Conservation (phyloP, 495 filamentous ascomycete genomes). For the Podospora bellae-mahoneyi region DNA sequence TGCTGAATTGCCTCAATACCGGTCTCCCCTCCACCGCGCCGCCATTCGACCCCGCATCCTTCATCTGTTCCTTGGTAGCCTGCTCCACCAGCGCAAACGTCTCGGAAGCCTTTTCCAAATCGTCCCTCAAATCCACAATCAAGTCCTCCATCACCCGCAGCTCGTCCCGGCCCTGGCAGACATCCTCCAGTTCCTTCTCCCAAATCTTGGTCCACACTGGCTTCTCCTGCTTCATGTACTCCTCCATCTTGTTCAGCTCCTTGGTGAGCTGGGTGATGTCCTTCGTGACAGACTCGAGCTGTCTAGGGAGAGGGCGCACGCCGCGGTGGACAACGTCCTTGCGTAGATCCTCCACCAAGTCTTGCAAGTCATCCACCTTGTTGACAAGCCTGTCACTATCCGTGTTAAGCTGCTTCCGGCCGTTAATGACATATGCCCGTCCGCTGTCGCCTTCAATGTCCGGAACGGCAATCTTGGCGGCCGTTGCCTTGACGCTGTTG, state of each 20-base stretch:
- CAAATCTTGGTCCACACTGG: conserved; percentile 97
- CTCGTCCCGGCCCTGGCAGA: conserved; percentile 91
- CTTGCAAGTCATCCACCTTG: conserved; percentile 92
- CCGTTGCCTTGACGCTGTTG: conserved; percentile 68
- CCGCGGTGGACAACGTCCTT: conserved; percentile 95
- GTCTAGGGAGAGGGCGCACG: conserved; percentile 85
- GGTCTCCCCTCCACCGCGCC: conserved; percentile 30
- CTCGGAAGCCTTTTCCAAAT: conserved; percentile 87
- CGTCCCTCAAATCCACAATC: conserved; percentile 84
- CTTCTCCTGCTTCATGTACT: conserved; percentile 86
- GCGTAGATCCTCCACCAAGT: conserved; percentile 91
- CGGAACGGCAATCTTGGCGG: conserved; percentile 62
- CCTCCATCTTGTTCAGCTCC: conserved; percentile 93
- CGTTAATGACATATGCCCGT: conserved; percentile 75
- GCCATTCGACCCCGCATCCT: conserved; percentile 45
- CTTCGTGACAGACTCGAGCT: conserved; percentile 81
- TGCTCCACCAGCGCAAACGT: conserved; percentile 94
- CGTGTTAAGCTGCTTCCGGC: conserved; percentile 76
- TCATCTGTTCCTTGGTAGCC: conserved; percentile 91
- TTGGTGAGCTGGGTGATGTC: conserved; percentile 76
- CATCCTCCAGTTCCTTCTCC: conserved; percentile 91
- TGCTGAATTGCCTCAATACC: conserved; percentile 47
- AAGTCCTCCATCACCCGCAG: conserved; percentile 93
- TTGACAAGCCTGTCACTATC: conserved; percentile 86
- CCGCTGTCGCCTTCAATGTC: conserved; percentile 67